Evolutionary conservation across 2,329 filamentous ascomycete species (phyloP), one percentile per base, ranked within the genome.

Genomic region (Geoglossum cookeanum): DNA sequence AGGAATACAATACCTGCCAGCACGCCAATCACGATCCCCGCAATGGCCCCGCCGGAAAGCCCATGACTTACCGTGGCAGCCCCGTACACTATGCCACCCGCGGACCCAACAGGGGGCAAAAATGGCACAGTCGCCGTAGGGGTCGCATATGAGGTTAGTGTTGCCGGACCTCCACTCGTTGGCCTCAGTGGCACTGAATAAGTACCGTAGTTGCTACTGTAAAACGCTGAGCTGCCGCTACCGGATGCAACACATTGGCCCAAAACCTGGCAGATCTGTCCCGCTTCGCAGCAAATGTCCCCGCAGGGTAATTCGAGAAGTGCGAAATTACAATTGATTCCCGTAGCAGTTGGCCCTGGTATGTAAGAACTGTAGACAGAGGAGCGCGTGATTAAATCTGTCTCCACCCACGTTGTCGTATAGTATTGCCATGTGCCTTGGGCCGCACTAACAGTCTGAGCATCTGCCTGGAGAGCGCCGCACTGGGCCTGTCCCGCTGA

Each of bases 331-430:
- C 79, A 82, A 56, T 60, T 67, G 33, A 55, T 65, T 65, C 45
- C 68, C 70, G 61, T 57, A 47, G 57, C 49, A 39, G 53, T 59
- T 49, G 55, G 62, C 55, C 61, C 62, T 17, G 65, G 67, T 11
- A 70, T 59, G 59, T 65, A 72, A n/a, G 66, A 66, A 65, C 78
- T 81, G 66, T 73, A 76, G 35, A 77, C 73, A 5, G 72, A 73
- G 4, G 78, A 81, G 58, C 71, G 68, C 2, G 78, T 80, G 48
- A 74, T 66, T 5, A 73, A 68, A 56, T 75, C 74, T 11, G 77
- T 81, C 64, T 79, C 73, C 11, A 77, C 71, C 62, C 70, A 80
- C 4, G 76, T 79, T 1, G 76, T 77, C 17, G 79, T 83, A 63
- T 71, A 78, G 66, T 75, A 75, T 60, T 75, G 65, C 77, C 78